Base-by-base conservation (phyloP, 352 stramenopile species). In the Lagenidium sp. region DNA sequence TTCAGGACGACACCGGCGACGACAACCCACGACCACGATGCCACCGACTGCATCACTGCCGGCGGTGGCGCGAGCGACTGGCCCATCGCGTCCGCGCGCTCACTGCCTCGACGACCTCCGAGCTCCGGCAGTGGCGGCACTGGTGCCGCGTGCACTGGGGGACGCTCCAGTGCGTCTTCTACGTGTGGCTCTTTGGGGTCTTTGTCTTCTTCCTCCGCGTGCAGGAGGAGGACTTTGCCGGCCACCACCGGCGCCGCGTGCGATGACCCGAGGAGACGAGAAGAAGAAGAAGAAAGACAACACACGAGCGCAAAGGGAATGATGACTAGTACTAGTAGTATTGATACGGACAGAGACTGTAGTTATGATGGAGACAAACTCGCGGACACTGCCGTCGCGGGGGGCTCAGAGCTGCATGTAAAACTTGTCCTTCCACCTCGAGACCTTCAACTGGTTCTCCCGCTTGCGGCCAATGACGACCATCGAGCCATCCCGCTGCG, bases 191-290 rank as follows among this genome's bases (percentile, higher is more conserved):
- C 29, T 83, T 83, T 41, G 60, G 75, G 47, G 55, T 69, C 19
- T 71, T 80, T 18, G 67, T 83, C 18, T 68, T 68, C 35, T 83
- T 83, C 50, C 55, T 83, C 16, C 66, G 70, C 18, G 62, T 83
- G 0, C 62, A 83, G 52, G 70, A 83, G 36, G 64, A 76, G 48
- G 63, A 77, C 28, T 79, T 75, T 26, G 64, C 60, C 35, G 29
- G 55, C 29, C n/a, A 68, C 43, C n/a, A n/a, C n/a, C 11, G 34
- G 8, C 29, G 43, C 20, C 34, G 34, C n/a, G n/a, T 39, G 51
- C 25, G 12, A 41, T 22, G 7, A 22, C 36, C 11, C 15, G 18
- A n/a, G n/a, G n/a, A n/a, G n/a, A n/a, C n/a, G n/a, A n/a, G n/a
- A n/a, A n/a, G n/a, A n/a, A n/a, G n/a, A n/a, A n/a, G n/a, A n/a